Evolutionary conservation across 208 protist genomes (phyloP).

Genomic region (Phytomonas francai): DNA sequence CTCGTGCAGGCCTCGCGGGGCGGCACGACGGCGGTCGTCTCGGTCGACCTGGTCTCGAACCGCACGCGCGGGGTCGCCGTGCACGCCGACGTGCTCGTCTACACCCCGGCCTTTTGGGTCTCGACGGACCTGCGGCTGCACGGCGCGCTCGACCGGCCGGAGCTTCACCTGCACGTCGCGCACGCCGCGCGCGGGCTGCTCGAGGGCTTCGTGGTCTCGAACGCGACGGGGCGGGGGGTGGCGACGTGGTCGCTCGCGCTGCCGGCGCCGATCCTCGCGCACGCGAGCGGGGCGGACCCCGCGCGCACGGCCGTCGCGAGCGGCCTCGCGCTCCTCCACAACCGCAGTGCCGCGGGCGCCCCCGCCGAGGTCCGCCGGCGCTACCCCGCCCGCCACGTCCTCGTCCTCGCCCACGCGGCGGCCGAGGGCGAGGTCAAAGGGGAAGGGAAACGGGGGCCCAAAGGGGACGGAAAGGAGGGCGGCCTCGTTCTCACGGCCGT

Average conservation of each 20-base stretch:
- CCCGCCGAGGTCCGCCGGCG: constrained; percentile 76
- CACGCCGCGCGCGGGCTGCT: constrained; percentile 29
- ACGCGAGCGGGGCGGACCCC: constrained; percentile 49
- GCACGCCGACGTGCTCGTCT: neutral
- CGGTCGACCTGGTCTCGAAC: neutral
- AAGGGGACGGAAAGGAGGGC: no score
- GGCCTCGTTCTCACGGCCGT: constrained; percentile 69
- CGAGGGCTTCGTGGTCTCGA: constrained; percentile 41
- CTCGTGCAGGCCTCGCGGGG: neutral
- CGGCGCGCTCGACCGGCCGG: constrained; percentile 15
- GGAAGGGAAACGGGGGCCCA: no score
- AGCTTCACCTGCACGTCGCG: constrained; percentile 35
- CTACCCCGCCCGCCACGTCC: constrained; percentile 75
- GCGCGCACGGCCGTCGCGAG: constrained; percentile 54
- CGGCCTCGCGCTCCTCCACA: constrained; percentile 70
- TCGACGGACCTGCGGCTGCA: constrained; percentile 27
- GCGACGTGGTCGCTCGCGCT: constrained; percentile 55
- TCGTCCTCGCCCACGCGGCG: constrained; percentile 78
- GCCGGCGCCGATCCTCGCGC: constrained; percentile 55
- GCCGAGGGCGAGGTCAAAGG: constrained; percentile 28
- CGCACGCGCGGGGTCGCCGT: neutral
- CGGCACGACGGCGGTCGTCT: neutral
- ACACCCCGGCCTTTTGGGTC: constrained; percentile 21
- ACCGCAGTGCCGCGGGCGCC: constrained; percentile 36
- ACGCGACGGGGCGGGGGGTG: constrained; percentile 17